Percentiles rank a stretch among this genome's conserved stretches.
Conservation (phyloP, 2,329 filamentous ascomycete species). For the Coleophoma cylindrospora region DNA sequence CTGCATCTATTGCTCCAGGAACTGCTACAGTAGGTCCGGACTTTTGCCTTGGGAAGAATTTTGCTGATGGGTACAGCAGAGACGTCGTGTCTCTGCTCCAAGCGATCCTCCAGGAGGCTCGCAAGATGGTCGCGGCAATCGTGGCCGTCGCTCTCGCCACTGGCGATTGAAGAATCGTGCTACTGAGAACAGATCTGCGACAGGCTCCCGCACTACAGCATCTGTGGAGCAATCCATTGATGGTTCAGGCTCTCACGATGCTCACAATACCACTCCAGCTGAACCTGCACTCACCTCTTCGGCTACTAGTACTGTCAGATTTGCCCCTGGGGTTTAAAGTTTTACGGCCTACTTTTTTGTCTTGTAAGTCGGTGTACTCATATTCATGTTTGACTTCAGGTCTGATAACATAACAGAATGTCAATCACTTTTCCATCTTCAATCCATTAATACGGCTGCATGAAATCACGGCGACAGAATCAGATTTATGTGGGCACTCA, state of each 20-base stretch:
- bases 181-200: conserved; percentile 8
- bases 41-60: neutral
- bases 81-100: conserved; percentile 22
- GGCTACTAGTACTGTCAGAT: neutral
- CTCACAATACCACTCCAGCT: neutral
- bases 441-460: too few relatives aligned
- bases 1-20: conserved; percentile 10
- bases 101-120: conserved; percentile 17
- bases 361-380: too few relatives aligned
- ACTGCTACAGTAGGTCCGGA: conserved; percentile 5
- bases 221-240: conserved; percentile 12
- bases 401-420: too few relatives aligned
- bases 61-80: conserved; percentile 12
- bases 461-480: too few relatives aligned
- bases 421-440: too few relatives aligned
- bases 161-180: conserved; percentile 22
- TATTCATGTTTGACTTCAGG: too few relatives aligned
- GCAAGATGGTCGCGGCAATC: conserved; percentile 12
- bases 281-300: neutral
- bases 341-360: neutral
- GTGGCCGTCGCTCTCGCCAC: conserved; percentile 18
- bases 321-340: neutral
- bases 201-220: neutral
- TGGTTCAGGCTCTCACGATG: neutral
- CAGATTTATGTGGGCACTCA: too few relatives aligned